Conservation (phyloP, 202 grass and related monocot species). For the Cymbopogon flexuosus region DNA sequence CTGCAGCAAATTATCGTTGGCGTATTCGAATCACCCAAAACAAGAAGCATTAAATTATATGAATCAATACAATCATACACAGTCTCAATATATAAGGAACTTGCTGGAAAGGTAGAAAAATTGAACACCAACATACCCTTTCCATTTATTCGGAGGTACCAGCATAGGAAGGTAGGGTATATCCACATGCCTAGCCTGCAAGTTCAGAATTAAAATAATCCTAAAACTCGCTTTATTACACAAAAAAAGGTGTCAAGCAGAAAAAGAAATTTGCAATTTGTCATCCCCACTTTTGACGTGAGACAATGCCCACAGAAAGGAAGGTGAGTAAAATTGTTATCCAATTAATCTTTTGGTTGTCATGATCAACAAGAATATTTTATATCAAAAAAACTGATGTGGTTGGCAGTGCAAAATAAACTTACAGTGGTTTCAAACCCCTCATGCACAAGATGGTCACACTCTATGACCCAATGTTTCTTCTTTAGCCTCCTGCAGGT, state of each 20-base stretch:
- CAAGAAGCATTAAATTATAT: constrained; percentile 5
- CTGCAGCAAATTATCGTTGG: constrained; percentile 39
- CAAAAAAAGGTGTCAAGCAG: neutral
- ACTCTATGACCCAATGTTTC: constrained; percentile 79
- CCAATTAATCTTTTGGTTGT: neutral
- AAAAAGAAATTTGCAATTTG: constrained; percentile 2
- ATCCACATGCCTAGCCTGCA: constrained; percentile 78
- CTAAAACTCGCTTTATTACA: constrained; percentile 3
- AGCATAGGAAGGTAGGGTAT: constrained; percentile 96
- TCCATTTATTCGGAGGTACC: constrained; percentile 78
- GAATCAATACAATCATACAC: neutral
- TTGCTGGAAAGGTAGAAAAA: constrained; percentile 14
- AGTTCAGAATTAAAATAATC: constrained; percentile 29
- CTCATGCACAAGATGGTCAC: constrained; percentile 68
- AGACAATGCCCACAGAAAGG: neutral
- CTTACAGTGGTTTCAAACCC: constrained; percentile 87
- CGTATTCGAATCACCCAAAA: constrained; percentile 11
- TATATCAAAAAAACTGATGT: neutral
- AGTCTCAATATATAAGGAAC: neutral
- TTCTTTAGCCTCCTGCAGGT: constrained; percentile 56
- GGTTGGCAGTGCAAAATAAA: constrained; percentile 15
- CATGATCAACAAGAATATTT: neutral
- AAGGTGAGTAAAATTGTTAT: neutral
- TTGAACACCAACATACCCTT: constrained; percentile 62
- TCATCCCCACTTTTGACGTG: neutral